Percentiles rank a stretch among this genome's conserved stretches.
Evolutionary conservation across 2,329 filamentous ascomycete genomes (phyloP).

Genomic region (Grosmannia serpens): DNA sequence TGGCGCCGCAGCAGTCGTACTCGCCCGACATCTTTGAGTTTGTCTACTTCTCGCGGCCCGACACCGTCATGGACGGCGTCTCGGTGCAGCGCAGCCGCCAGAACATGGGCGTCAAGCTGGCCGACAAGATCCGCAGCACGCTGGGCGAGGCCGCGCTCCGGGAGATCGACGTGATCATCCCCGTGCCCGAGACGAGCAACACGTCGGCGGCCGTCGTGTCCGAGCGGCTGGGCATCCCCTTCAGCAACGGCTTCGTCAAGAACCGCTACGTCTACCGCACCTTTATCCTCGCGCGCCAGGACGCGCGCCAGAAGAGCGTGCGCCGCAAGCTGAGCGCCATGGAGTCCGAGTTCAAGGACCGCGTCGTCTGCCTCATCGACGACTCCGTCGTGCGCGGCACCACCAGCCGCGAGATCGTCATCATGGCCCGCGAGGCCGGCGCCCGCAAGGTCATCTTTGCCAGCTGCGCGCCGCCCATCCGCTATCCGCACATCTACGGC

Average conservation of each 20-base stretch:
- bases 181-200: conserved; percentile 52
- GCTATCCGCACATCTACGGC: conserved; percentile 63
- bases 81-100: conserved; percentile 74
- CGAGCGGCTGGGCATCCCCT: conserved; percentile 62
- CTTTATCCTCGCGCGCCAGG: conserved; percentile 67
- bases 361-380: conserved; percentile 74
- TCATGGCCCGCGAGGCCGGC: conserved; percentile 9
- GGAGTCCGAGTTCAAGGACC: conserved; percentile 69
- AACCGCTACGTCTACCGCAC: conserved; percentile 83
- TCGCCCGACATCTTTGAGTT: conserved; percentile 81
- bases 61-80: conserved; percentile 77
- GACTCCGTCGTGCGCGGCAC: conserved; percentile 50
- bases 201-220: conserved; percentile 69
- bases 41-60: conserved; percentile 77
- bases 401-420: conserved; percentile 50
- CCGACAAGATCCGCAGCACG: conserved; percentile 55
- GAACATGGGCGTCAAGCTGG: conserved; percentile 76
- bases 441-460: conserved; percentile 57
- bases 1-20: conserved; percentile 58
- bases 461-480: conserved; percentile 71
- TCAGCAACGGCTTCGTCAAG: conserved; percentile 75
- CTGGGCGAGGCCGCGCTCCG: conserved; percentile 58
- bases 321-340: conserved; percentile 84
- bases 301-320: conserved; percentile 70
- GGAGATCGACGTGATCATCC: conserved; percentile 55